phyloP scores from a whole-genome alignment of 768 basidiomycete species.

The Auriscalpium orientale region DNA sequence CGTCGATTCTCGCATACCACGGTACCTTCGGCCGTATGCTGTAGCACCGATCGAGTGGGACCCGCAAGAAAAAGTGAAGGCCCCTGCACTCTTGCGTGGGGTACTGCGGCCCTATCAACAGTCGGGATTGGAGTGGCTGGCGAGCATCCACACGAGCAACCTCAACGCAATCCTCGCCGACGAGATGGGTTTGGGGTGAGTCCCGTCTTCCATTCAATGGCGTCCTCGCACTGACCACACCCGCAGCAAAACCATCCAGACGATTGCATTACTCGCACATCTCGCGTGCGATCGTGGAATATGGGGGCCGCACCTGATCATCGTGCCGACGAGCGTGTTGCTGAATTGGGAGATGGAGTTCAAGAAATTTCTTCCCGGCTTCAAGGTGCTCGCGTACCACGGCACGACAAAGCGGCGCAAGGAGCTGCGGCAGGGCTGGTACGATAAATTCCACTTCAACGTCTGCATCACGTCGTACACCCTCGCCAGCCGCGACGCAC shows the following conservation, averaged over 20 bases:
- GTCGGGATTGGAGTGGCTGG: conserved; percentile 90
- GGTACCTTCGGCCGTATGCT: conserved; percentile 59
- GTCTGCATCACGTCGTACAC: conserved; percentile 94
- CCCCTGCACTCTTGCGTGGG: conserved; percentile 77
- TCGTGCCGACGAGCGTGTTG: conserved; percentile 89
- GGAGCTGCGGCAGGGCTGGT: conserved; percentile 86
- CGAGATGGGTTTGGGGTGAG: conserved; percentile 92
- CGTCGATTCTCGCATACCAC: conserved; percentile 26
- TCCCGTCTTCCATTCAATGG: conserved; percentile 6
- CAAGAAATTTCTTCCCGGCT: conserved; percentile 89
- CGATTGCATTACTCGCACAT: conserved; percentile 89
- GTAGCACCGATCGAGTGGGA: conserved; percentile 69
- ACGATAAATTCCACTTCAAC: conserved; percentile 82
- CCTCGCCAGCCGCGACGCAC: conserved; percentile 83
- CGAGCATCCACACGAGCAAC: conserved; percentile 74
- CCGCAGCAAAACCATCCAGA: conserved; percentile 89
- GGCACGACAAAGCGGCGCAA: conserved; percentile 85
- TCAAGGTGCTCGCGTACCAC: conserved; percentile 83
- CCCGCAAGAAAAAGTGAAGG: conserved; percentile 44
- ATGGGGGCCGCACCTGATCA: conserved; percentile 89
- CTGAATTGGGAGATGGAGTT: conserved; percentile 98
- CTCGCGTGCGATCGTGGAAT: conserved; percentile 86
- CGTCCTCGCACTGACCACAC: conserved; percentile 1
- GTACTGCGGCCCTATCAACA: conserved; percentile 89
- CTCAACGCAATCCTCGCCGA: conserved; percentile 83